Conservation (phyloP, 1,284 basidiomycete species). For the Coriolopsis trogii region DNA sequence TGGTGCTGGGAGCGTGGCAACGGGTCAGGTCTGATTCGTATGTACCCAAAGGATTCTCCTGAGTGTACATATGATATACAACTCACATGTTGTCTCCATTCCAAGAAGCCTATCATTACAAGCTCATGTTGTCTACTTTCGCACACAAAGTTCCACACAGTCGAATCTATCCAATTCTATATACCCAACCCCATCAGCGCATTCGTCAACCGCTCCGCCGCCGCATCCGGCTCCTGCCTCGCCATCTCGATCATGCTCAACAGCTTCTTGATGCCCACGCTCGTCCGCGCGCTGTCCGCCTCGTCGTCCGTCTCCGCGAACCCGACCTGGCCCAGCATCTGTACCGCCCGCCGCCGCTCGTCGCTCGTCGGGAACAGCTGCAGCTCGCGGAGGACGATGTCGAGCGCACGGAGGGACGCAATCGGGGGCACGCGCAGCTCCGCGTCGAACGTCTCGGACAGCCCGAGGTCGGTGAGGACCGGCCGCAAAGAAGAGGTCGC, state of each 20-base stretch:
- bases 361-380: constrained; percentile 70
- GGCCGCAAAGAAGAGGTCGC: constrained; percentile 91
- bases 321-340: constrained; percentile 77
- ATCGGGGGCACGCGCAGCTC: constrained; percentile 89
- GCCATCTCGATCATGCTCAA: constrained; percentile 96
- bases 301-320: constrained; percentile 57
- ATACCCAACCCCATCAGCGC: constrained; percentile 68
- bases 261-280: constrained; percentile 94
- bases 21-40: too few species aligned
- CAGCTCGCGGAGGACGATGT: constrained; percentile 83
- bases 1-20: not conserved
- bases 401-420: constrained; percentile 71
- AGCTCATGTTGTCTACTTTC: not conserved
- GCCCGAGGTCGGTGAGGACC: constrained; percentile 90
- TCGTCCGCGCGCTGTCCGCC: constrained; percentile 47
- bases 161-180: constrained; percentile 29
- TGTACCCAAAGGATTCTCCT: too few species aligned
- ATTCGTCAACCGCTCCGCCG: constrained; percentile 72
- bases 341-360: constrained; percentile 65
- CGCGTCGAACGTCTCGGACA: constrained; percentile 88
- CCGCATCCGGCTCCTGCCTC: constrained; percentile 86
- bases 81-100: too few species aligned
- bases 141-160: not conserved
- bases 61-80: too few species aligned
- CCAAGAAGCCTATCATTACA: not conserved